These are phyloP conservation scores for Hortaea sp. DNA, from an alignment of 2,329 filamentous ascomycete species.

Conservation along the genomic window DNA sequence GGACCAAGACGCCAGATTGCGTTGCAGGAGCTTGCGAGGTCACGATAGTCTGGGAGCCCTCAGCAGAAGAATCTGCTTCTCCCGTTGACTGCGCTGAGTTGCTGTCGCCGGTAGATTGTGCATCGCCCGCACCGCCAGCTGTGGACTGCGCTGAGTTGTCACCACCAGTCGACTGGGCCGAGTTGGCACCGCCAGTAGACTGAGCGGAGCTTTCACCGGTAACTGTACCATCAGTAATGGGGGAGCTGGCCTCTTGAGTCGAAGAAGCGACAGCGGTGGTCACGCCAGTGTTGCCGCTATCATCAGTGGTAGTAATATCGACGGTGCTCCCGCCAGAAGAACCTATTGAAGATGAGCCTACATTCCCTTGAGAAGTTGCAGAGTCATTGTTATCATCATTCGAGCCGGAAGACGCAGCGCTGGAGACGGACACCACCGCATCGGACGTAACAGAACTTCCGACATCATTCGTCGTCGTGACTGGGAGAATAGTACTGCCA, in stretches of 20 bases:
- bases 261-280: slow-evolving; percentile 12
- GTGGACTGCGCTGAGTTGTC: neutral
- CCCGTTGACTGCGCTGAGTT: too few relatives aligned
- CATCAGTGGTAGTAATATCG: slow-evolving; percentile 17
- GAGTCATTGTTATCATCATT: neutral
- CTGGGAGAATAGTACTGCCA: slow-evolving; percentile 10
- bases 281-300: slow-evolving; percentile 11
- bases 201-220: too few relatives aligned
- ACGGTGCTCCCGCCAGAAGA: slow-evolving; percentile 11
- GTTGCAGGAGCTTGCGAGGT: slow-evolving; percentile 1
- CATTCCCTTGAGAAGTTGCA: neutral
- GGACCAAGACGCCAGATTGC: slow-evolving; percentile 28
- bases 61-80: slow-evolving; percentile 1
- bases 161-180: neutral
- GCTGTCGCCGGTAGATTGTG: neutral
- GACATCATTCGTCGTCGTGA: slow-evolving; percentile 9
- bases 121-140: neutral
- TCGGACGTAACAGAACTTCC: neutral
- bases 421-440: neutral
- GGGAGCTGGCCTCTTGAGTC: slow-evolving; percentile 10
- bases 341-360: slow-evolving; percentile 3
- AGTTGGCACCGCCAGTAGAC: slow-evolving; percentile 6
- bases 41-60: slow-evolving; percentile 1
- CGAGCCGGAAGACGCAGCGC: neutral
- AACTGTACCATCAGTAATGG: slow-evolving; percentile 7